Evolutionary conservation across 257 asterid genomes (phyloP).

Genomic region (Solanum neorickii): DNA sequence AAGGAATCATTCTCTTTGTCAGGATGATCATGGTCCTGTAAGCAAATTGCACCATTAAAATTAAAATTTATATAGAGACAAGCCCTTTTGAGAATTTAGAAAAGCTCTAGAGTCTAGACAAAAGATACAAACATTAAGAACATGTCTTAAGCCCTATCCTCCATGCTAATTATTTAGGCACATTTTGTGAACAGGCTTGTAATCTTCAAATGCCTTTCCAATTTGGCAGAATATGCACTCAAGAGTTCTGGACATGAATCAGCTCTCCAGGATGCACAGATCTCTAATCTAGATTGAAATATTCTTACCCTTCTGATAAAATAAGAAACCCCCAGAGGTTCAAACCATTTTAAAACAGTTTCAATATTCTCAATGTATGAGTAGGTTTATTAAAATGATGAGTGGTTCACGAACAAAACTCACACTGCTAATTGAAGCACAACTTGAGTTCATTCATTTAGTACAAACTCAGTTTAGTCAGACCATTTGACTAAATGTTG

Average conservation of each 20-base stretch:
- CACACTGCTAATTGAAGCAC: neutral
- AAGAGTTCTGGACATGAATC: neutral
- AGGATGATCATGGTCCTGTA: constrained; percentile 29
- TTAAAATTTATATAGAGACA: neutral
- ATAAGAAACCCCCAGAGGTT: neutral
- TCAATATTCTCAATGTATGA: neutral
- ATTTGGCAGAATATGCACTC: neutral
- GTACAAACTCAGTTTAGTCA: neutral
- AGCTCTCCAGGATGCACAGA: neutral
- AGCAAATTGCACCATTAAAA: neutral
- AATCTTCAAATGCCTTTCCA: neutral
- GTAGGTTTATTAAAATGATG: neutral
- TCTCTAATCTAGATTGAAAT: neutral
- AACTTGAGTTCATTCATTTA: neutral
- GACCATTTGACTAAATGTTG: neutral
- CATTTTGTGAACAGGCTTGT: neutral
- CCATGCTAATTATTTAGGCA: neutral
- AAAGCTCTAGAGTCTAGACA: neutral
- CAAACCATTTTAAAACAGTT: neutral
- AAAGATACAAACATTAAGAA: neutral
- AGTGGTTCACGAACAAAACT: neutral
- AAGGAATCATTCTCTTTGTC: constrained; percentile 19
- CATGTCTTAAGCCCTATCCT: neutral
- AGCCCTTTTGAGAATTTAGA: neutral
- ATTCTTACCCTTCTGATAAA: neutral